A percentile compares a stretch with the other conserved stretches of the same genome.
Conservation (phyloP, 176 grass and related monocot species). For the Oryza meyeriana region DNA sequence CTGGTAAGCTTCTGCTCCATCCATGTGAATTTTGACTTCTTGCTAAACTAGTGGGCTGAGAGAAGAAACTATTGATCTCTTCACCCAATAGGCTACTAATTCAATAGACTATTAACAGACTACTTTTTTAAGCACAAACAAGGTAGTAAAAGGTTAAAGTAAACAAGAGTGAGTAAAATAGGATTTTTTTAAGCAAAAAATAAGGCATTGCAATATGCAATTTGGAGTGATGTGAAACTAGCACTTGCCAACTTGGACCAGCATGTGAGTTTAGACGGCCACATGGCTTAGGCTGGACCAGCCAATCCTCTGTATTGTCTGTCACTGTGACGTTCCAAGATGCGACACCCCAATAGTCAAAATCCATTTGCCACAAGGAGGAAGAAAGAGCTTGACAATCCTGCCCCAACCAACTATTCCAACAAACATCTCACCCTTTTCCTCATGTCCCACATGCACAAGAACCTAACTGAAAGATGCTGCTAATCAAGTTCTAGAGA, state of each 20-base stretch:
- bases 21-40: background rate
- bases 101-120: background rate
- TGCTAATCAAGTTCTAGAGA: background rate
- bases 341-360: conserved; percentile 29
- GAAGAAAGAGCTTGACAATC: background rate
- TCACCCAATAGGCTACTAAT: background rate
- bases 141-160: too few species aligned
- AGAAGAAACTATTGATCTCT: background rate
- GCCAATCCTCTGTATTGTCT: background rate
- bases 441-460: background rate
- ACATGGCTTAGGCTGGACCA: conserved; percentile 29
- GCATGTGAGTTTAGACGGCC: background rate
- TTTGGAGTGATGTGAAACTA: background rate
- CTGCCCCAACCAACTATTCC: background rate
- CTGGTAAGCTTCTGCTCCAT: background rate
- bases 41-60: background rate
- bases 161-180: background rate
- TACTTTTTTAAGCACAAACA: too few species aligned
- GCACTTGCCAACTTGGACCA: background rate
- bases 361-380: background rate
- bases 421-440: background rate
- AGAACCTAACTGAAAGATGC: background rate
- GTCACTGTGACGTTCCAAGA: background rate
- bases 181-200: background rate
- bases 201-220: background rate